These are phyloP conservation scores for Leptodermis oblonga DNA, from an alignment of 257 asterid genomes.

Conservation along the genomic window DNA sequence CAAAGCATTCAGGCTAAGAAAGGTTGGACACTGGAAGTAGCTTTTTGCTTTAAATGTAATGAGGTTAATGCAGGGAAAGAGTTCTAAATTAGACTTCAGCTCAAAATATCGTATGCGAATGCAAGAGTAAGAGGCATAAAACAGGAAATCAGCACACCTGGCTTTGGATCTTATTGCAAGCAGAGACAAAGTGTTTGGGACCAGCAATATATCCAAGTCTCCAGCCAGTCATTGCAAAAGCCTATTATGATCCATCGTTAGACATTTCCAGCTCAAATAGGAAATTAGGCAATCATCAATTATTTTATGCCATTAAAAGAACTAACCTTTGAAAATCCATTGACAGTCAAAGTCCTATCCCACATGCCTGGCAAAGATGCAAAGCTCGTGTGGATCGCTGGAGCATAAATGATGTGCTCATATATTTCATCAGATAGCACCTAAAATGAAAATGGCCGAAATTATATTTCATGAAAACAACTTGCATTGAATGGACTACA, in stretches of 20 bases:
- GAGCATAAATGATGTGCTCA: conserved; percentile 90
- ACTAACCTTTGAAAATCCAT: conserved; percentile 91
- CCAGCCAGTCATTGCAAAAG: conserved; percentile 99
- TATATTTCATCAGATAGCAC: conserved; percentile 95
- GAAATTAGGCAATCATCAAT: not conserved
- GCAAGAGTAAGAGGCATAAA: not conserved
- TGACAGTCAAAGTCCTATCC: conserved; percentile 90
- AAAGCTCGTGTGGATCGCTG: conserved; percentile 93
- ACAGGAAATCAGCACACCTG: conserved; percentile 46
- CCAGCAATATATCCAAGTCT: conserved; percentile 97
- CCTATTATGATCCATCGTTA: conserved; percentile 36
- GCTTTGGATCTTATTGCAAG: conserved; percentile 93
- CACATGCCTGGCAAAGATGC: conserved; percentile 98
- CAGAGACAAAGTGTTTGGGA: conserved; percentile 87
- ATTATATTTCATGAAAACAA: conserved; percentile 1
- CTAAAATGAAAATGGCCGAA: conserved; percentile 31
- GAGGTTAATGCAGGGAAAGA: not conserved
- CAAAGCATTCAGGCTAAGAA: conserved; percentile 11
- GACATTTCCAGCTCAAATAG: conserved; percentile 9
- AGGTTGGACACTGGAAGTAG: not conserved
- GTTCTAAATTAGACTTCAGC: not conserved
- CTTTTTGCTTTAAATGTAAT: not conserved
- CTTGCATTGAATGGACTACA: not conserved
- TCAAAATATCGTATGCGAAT: not conserved
- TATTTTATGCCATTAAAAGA: conserved; percentile 4